Evolutionary conservation across 1,139 yeast genomes (phyloP), one percentile per base, ranked within the genome.

Genomic region (Pichia terricola): DNA sequence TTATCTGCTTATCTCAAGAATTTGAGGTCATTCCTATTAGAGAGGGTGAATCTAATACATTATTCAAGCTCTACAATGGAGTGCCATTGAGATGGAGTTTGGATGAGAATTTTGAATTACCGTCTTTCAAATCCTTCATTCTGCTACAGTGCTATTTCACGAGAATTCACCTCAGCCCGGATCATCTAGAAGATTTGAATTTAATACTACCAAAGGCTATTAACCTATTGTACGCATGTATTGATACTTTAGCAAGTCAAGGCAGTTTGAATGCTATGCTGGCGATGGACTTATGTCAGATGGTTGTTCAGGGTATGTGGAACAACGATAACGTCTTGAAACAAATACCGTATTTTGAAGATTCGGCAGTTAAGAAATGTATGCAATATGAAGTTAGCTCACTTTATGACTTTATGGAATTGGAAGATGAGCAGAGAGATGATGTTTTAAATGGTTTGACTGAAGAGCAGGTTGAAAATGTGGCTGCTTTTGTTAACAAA

Each of bases 221-320:
- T 39, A 68, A 67, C 3, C 58, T 88, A 32, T 63, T 86, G 8
- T 71, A 78, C 52, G 87, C 91, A 0, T 67, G 79, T 46, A 80
- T 86, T 30, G 96, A 91, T 60, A 67, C 81, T 2, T 65, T 88
- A 38, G 79, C 95, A 0, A 77, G 89, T 51, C 89, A 86, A 47
- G 96, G 97, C 0, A 69, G 72, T 51, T 64, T 89, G 56, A 84
- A 79, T 59, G 88, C 95, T 0, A 70, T 87, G 51, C 73, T 74
- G 43, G 94, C 88, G 0, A 86, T 91, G 84, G 97, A 91, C 59
- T 60, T 89, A 45, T 75, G 85, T 2, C 98, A 91, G 58, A 85
- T 88, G 95, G 65, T 87, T 9, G 78, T 83, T 1, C 98, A 91
- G 61, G 94, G 83, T 0, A 66, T 84, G 28, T 88, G 96, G 95